Conservation (phyloP, 2,329 filamentous ascomycete species). For the Aspergillus sp. region DNA sequence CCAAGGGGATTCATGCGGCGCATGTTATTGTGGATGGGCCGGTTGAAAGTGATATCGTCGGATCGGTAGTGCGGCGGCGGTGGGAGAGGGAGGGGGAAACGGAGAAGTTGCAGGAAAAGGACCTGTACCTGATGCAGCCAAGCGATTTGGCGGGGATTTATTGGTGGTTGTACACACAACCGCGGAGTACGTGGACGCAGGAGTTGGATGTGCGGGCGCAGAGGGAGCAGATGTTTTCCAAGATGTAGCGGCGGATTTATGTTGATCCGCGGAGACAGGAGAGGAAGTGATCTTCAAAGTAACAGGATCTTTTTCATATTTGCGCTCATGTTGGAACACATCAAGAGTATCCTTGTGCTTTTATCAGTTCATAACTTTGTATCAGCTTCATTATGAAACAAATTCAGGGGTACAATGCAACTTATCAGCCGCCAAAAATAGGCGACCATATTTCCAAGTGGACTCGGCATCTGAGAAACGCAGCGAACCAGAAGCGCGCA, state of each 20-base stretch:
- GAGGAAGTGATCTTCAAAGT: not conserved
- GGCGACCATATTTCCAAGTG: not conserved
- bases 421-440: not conserved
- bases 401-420: not conserved
- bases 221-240: constrained; percentile 24
- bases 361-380: not conserved
- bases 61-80: constrained; percentile 12
- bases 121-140: constrained; percentile 25
- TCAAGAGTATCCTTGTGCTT: not conserved
- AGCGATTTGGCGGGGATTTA: constrained; percentile 21
- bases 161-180: constrained; percentile 24
- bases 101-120: constrained; percentile 19
- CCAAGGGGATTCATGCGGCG: constrained; percentile 19
- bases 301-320: not conserved
- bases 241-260: constrained; percentile 16
- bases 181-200: constrained; percentile 26
- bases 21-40: constrained; percentile 25
- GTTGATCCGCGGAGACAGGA: not conserved
- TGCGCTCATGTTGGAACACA: no score
- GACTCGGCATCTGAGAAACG: not conserved
- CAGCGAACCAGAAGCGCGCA: not conserved
- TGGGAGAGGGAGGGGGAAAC: constrained; percentile 21
- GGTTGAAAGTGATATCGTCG: constrained; percentile 24
- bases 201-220: constrained; percentile 24
- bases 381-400: not conserved